Conservation (phyloP, 1,139 yeast species). For the Candida sanyaensis region DNA sequence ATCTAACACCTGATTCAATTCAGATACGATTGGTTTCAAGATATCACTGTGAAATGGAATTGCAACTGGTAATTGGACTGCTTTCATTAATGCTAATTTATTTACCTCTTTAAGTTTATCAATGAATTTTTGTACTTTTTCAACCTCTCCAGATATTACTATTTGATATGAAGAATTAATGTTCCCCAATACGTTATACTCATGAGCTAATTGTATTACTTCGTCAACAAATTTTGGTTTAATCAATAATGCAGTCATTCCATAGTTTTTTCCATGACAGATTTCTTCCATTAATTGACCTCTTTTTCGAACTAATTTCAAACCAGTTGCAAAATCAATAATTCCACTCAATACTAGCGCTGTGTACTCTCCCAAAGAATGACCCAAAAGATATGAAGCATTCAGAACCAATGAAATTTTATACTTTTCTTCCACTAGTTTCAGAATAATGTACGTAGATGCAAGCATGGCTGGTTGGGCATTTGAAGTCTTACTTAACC, state of each 20-base stretch:
- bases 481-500: slow-evolving; percentile 43
- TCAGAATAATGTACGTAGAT: slow-evolving; percentile 41
- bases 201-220: slow-evolving; percentile 21
- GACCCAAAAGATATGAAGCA: slow-evolving; percentile 47
- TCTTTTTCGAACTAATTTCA: slow-evolving; percentile 50
- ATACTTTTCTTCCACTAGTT: slow-evolving; percentile 26
- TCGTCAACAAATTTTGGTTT: slow-evolving; percentile 19
- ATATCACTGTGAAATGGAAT: slow-evolving; percentile 56
- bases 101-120: slow-evolving; percentile 2
- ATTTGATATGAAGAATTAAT: slow-evolving; percentile 44
- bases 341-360: slow-evolving; percentile 48
- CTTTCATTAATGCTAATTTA: slow-evolving; percentile 6
- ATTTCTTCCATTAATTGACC: slow-evolving; percentile 53
- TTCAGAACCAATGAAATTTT: slow-evolving; percentile 24
- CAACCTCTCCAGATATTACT: slow-evolving; percentile 45
- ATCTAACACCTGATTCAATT: slow-evolving; percentile 20
- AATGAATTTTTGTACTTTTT: slow-evolving; percentile 17
- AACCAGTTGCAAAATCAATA: slow-evolving; percentile 41
- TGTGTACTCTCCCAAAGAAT: slow-evolving; percentile 61
- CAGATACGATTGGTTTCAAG: slow-evolving; percentile 38
- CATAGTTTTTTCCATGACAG: slow-evolving; percentile 20
- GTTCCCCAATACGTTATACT: slow-evolving; percentile 37
- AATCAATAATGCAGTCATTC: slow-evolving; percentile 42
- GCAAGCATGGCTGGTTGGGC: slow-evolving; percentile 66
- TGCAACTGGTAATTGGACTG: slow-evolving; percentile 40